Conservation (phyloP, 1,139 yeast species). For the Saccharomyces hybrid region DNA sequence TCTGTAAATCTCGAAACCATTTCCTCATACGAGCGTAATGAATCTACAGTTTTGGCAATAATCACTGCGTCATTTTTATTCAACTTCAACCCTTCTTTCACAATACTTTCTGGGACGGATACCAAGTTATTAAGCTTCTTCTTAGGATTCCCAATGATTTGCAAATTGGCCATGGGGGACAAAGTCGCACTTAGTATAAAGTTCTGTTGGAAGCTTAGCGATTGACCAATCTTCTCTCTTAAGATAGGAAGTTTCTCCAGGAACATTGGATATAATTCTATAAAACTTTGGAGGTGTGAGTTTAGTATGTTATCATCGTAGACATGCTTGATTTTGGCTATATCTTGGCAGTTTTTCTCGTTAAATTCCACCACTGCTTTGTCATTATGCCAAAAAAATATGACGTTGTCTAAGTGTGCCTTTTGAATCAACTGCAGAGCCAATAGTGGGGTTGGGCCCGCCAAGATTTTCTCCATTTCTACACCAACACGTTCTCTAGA, state of each 20-base stretch:
- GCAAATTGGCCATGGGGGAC: constrained; percentile 19
- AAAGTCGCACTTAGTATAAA: constrained; percentile 20
- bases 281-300: constrained; percentile 14
- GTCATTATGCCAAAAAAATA: constrained; percentile 39
- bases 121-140: constrained; percentile 22
- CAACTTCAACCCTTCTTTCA: constrained; percentile 66
- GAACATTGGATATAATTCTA: constrained; percentile 9
- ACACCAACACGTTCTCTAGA: constrained; percentile 90
- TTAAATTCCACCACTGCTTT: constrained; percentile 18
- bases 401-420: constrained; percentile 47
- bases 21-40: constrained; percentile 25
- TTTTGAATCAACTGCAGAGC: constrained; percentile 56
- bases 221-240: constrained; percentile 5
- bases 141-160: constrained; percentile 22
- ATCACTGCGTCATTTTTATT: constrained; percentile 51
- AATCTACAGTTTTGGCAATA: constrained; percentile 39
- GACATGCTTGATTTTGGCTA: constrained; percentile 10
- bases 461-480: constrained; percentile 72
- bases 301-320: constrained; percentile 14
- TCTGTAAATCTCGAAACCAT: constrained; percentile 18
- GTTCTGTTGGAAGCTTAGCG: constrained; percentile 15
- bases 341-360: constrained; percentile 9
- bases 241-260: constrained; percentile 8
- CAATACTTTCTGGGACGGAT: constrained; percentile 34
- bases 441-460: constrained; percentile 51